These are phyloP conservation scores for Neurospora sp. DNA, from an alignment of 2,329 filamentous ascomycete genomes.

Conservation along the genomic window DNA sequence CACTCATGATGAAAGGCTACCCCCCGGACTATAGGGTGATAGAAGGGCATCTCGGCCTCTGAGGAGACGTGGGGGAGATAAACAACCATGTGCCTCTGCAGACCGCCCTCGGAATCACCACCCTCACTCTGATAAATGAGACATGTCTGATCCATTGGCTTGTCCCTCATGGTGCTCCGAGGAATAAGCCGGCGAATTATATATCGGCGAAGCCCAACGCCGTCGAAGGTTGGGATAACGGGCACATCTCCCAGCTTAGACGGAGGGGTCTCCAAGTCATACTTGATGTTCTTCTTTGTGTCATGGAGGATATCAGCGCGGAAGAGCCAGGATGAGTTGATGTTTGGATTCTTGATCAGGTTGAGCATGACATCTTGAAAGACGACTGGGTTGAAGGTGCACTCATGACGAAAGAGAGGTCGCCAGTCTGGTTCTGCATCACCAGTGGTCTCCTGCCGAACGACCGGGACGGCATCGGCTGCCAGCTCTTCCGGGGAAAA, in stretches of 20 bases:
- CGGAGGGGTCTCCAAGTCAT: background rate
- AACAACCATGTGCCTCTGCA: conserved; percentile 49
- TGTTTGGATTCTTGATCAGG: conserved; percentile 67
- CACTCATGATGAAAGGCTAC: conserved; percentile 70
- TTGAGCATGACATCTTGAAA: conserved; percentile 64
- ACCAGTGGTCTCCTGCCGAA: conserved; percentile 22
- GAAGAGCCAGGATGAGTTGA: conserved; percentile 69
- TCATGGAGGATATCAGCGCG: conserved; percentile 65
- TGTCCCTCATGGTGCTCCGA: conserved; percentile 68
- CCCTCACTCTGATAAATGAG: conserved; percentile 45
- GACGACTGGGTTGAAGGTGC: conserved; percentile 51
- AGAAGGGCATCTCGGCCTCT: conserved; percentile 65
- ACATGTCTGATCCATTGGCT: conserved; percentile 72
- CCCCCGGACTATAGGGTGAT: conserved; percentile 68
- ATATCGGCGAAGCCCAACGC: conserved; percentile 44
- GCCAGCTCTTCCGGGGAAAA: conserved; percentile 26
- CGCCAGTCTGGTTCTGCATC: conserved; percentile 34
- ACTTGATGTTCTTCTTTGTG: conserved; percentile 24
- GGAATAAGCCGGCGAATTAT: conserved; percentile 73
- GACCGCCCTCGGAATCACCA: conserved; percentile 14
- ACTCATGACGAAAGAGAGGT: conserved; percentile 45
- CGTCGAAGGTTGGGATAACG: conserved; percentile 34
- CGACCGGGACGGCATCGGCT: conserved; percentile 22
- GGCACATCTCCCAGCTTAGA: conserved; percentile 14
- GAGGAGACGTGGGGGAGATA: conserved; percentile 66